Evolutionary conservation across 768 basidiomycete species (phyloP).

Genomic region (Russula sp.): DNA sequence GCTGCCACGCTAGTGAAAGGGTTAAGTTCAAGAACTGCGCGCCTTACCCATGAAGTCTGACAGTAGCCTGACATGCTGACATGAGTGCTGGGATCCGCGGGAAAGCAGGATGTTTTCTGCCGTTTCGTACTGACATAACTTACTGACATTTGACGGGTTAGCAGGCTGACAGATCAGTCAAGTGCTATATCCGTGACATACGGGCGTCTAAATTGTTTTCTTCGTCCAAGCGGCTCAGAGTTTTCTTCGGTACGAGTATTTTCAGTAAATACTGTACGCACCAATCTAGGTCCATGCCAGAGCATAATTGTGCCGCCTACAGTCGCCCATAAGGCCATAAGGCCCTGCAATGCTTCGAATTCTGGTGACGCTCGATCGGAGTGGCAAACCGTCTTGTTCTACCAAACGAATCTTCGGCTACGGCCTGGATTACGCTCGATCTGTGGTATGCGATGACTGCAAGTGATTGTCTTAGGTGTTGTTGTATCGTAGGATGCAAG

Average conservation of each 20-base stretch:
- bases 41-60: constrained; percentile 9
- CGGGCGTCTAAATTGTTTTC: background rate
- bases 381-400: too few species aligned
- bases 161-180: background rate
- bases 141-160: background rate
- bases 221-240: background rate
- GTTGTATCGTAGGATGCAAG: too few species aligned
- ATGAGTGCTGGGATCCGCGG: background rate
- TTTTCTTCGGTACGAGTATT: background rate
- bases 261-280: background rate
- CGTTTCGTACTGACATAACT: too few species aligned
- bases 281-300: background rate
- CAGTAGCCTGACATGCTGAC: background rate
- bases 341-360: background rate
- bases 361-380: background rate
- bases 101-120: background rate
- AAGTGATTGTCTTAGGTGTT: too few species aligned
- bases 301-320: background rate
- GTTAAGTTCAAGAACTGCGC: background rate
- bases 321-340: background rate
- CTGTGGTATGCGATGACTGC: too few species aligned
- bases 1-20: background rate
- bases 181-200: background rate
- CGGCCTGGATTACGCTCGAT: too few species aligned
- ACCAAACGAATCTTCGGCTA: too few species aligned